Percentiles rank a stretch among this genome's conserved stretches.
Evolutionary conservation across 108 stramenopile genomes (phyloP).

Genomic region (Bacterosira constricta): DNA sequence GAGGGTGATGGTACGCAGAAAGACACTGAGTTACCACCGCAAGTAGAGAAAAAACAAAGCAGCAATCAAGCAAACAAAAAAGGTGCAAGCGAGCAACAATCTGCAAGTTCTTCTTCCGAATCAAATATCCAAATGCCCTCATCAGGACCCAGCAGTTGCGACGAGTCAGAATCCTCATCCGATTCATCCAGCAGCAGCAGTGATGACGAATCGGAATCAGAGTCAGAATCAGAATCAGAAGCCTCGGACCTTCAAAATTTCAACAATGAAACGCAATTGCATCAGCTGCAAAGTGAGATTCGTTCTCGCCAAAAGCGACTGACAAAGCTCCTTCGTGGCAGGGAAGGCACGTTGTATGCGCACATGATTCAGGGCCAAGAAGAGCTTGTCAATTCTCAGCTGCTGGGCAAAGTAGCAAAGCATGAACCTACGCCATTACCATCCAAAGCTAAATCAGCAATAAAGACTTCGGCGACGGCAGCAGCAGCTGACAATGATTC

Average conservation of each 20-base stretch:
- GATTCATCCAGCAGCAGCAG: background rate
- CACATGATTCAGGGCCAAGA: background rate
- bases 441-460: too few relatives aligned
- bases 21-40: background rate
- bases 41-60: too few relatives aligned
- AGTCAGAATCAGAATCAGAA: background rate
- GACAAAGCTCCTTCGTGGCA: background rate
- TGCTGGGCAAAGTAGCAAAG: too few relatives aligned
- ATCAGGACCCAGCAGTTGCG: too few relatives aligned
- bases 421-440: too few relatives aligned
- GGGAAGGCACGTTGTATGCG: slow-evolving; percentile 4
- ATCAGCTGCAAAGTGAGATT: background rate
- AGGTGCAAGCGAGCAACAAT: too few relatives aligned
- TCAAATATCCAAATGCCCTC: too few relatives aligned
- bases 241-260: background rate
- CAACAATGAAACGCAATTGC: background rate
- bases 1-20: too few relatives aligned
- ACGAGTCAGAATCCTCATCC: too few relatives aligned
- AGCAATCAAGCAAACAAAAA: too few relatives aligned
- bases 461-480: background rate
- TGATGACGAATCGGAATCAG: background rate
- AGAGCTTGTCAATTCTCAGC: background rate
- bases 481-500: too few relatives aligned
- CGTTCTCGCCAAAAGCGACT: background rate
- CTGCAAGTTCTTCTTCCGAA: too few relatives aligned